Evolutionary conservation across 352 stramenopile species (phyloP), one percentile per base, ranked within the genome.

Genomic region (Elongisporangium prolatum): DNA sequence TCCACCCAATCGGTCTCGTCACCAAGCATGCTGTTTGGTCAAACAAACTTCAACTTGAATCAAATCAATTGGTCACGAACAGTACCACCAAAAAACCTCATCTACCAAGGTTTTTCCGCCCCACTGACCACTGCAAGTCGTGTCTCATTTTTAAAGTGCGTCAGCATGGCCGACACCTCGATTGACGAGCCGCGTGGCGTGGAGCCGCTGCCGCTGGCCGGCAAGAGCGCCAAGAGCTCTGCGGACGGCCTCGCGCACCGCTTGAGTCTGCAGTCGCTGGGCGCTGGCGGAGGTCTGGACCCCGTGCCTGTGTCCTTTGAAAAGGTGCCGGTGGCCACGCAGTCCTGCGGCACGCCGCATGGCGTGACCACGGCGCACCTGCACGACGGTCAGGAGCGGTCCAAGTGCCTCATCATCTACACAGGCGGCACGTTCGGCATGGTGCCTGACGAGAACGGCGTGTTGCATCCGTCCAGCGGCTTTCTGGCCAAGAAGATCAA

Each of bases 341-440:
- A 48, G 28, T 60, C 61, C 2, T 58, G 40, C 34, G 59, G 47
- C 7, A 64, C 59, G 38, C 64, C 60, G 11, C 57, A 69, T 50
- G 59, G 52, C 21, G 54, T 72, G 0, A 37, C 49, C 10, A 28
- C 64, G 18, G 55, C 52, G 7, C 51, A 56, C 22, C 51, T 44
- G 51, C 20, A 56, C 24, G 60, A 63, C 50, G 63, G 58, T 21
- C 55, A 66, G 6, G 65, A 79, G 44, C 80, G 77, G 38, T 56
- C 81, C 55, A 81, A 81, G 54, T 92, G 80, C 53, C 77, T 97
- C 17, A 74, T 97, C 47, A 80, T 97, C 63, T 97, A 97, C 75
- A 96, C 87, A 17, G 91, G 91, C 50, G 91, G 91, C 47, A 97
- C 91, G 10, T 96, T 97, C 60, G 91, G 88, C 58, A 97, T 97